Conservation (phyloP, 2,329 filamentous ascomycete genomes). For the Aspergillus aculeatinus region DNA sequence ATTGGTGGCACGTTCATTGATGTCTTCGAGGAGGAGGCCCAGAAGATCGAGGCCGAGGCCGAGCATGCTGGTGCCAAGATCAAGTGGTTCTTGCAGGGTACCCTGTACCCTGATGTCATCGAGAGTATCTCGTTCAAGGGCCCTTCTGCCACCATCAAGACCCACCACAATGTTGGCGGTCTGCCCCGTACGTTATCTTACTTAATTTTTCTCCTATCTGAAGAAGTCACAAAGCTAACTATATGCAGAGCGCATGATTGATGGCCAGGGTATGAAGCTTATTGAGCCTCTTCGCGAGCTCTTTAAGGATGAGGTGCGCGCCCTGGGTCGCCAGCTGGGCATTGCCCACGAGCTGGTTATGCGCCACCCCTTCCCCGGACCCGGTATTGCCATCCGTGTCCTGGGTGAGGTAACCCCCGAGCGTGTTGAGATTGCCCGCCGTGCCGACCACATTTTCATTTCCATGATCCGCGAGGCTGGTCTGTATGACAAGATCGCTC, state of each 20-base stretch:
- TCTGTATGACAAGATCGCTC: conserved; percentile 59
- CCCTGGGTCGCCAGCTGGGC: conserved; percentile 66
- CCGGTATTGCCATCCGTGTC: conserved; percentile 74
- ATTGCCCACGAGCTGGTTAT: conserved; percentile 74
- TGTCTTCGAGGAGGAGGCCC: conserved; percentile 77
- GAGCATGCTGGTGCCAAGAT: conserved; percentile 70
- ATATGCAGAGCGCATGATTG: conserved; percentile 48
- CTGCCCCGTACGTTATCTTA: conserved; percentile 6
- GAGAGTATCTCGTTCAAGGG: conserved; percentile 73
- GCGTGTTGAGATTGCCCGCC: conserved; percentile 69
- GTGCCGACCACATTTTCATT: conserved; percentile 50
- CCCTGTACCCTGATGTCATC: conserved; percentile 71
- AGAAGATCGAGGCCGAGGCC: conserved; percentile 69
- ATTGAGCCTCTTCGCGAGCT: conserved; percentile 78
- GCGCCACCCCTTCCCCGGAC: conserved; percentile 69
- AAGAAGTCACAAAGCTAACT: neutral
- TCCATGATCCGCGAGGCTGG: conserved; percentile 46
- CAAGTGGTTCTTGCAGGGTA: conserved; percentile 84
- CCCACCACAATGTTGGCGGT: conserved; percentile 55
- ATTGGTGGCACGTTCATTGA: conserved; percentile 82
- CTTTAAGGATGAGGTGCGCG: conserved; percentile 80
- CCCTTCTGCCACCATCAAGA: conserved; percentile 70
- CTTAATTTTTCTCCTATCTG: no score
- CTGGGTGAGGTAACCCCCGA: conserved; percentile 81
- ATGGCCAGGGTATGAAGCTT: conserved; percentile 46